Conservation (phyloP, 306 rosid species). For the Prunus mira region DNA sequence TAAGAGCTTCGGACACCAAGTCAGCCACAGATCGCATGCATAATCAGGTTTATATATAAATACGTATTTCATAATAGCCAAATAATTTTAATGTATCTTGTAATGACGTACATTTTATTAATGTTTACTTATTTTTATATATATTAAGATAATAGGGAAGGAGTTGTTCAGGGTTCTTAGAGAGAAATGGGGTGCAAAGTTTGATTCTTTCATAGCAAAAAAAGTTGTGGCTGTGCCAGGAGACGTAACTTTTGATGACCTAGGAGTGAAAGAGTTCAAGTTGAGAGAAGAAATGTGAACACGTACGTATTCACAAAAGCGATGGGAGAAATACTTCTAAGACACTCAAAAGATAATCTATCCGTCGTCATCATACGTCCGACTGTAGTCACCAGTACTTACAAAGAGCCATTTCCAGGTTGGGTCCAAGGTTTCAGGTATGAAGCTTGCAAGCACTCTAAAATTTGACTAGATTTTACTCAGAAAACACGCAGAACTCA, state of each 20-base stretch:
- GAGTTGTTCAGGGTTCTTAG: too few species aligned
- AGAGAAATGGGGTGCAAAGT: slow-evolving; percentile 18
- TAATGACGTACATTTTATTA: too few species aligned
- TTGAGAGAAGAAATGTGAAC: too few species aligned
- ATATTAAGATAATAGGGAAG: too few species aligned
- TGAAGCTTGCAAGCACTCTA: background rate
- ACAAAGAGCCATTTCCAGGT: slow-evolving; percentile 40
- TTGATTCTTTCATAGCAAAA: slow-evolving; percentile 22
- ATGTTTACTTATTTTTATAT: too few species aligned
- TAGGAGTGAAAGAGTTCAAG: slow-evolving; percentile 31
- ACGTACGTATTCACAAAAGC: slow-evolving; percentile 42
- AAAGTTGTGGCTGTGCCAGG: slow-evolving; percentile 30
- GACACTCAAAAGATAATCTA: slow-evolving; percentile 7
- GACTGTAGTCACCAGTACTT: slow-evolving; percentile 18
- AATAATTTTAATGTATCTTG: too few species aligned
- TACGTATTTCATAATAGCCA: too few species aligned
- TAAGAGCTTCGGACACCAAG: too few species aligned
- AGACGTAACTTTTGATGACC: slow-evolving; percentile 22
- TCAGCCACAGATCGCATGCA: too few species aligned
- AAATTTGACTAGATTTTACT: background rate
- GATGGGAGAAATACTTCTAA: slow-evolving; percentile 45
- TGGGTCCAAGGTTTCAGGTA: slow-evolving; percentile 50
- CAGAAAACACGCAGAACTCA: too few species aligned
- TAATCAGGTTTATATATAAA: too few species aligned
- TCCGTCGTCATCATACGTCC: slow-evolving; percentile 32